Percentiles rank a stretch among this genome's conserved stretches.
Evolutionary conservation across 352 stramenopile genomes (phyloP).

Genomic region (Phytopythium delawarense): DNA sequence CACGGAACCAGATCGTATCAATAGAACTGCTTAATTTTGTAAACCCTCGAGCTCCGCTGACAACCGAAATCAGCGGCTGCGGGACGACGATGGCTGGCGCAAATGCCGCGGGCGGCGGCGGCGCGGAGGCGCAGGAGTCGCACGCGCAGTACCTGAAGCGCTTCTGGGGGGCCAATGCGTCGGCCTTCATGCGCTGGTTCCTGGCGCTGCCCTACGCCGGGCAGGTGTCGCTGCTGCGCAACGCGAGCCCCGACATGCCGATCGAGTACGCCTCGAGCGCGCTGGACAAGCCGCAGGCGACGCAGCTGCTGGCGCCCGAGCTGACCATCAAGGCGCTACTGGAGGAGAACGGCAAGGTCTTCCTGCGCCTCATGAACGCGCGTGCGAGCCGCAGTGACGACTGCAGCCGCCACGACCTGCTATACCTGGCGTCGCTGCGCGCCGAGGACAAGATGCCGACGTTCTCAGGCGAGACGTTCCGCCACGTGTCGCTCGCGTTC

Average conservation of each 20-base stretch:
- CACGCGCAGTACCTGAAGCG: constrained; percentile 54
- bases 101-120: background rate
- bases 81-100: constrained; percentile 26
- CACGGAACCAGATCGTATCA: too few species aligned
- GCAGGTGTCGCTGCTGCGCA: constrained; percentile 71
- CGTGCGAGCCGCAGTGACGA: constrained; percentile 62
- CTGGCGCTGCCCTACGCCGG: constrained; percentile 67
- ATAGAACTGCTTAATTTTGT: too few species aligned
- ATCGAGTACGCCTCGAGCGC: constrained; percentile 47
- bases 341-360: constrained; percentile 75
- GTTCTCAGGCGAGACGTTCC: constrained; percentile 82
- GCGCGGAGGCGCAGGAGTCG: constrained; percentile 18
- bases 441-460: constrained; percentile 67
- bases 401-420: constrained; percentile 69
- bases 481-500: constrained; percentile 70
- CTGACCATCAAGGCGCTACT: constrained; percentile 67
- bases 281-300: constrained; percentile 35
- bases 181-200: constrained; percentile 85
- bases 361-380: constrained; percentile 74
- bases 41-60: too few species aligned
- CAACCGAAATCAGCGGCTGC: background rate
- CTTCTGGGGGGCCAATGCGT: constrained; percentile 74
- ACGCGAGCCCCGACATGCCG: constrained; percentile 75
- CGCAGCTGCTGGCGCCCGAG: constrained; percentile 70
- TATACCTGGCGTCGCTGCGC: constrained; percentile 65